Conservation (phyloP, 2,329 filamentous ascomycete genomes). For the Aspergillus ochraceus region DNA sequence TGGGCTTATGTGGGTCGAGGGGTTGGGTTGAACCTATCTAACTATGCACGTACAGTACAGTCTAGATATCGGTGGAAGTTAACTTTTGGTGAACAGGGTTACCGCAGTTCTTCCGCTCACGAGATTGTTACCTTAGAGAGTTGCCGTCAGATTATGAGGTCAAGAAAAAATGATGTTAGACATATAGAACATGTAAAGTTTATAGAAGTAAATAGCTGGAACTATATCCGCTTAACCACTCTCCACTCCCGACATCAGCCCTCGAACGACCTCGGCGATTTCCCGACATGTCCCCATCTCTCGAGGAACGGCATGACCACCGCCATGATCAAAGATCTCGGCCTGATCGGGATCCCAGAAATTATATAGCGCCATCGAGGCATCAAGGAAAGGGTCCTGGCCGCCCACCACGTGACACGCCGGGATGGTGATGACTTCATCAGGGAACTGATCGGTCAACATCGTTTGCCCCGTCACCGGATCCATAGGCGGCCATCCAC, state of each 20-base stretch:
- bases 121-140: no score
- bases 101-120: no score
- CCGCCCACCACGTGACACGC: conserved; percentile 43
- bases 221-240: no score
- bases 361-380: conserved; percentile 62
- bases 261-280: background rate
- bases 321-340: conserved; percentile 64
- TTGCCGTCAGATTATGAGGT: no score
- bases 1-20: no score
- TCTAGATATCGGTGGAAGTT: no score
- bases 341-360: conserved; percentile 62
- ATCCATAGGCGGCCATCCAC: conserved; percentile 41
- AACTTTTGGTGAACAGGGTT: no score
- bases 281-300: background rate
- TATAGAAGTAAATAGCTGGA: no score
- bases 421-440: conserved; percentile 36
- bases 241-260: background rate
- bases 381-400: conserved; percentile 60
- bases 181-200: no score
- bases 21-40: no score
- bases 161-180: no score
- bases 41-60: no score
- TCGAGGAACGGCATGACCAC: conserved; percentile 63
- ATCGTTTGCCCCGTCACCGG: background rate
- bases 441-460: background rate